A percentile compares a stretch with the other conserved stretches of the same genome.
Conservation (phyloP, 2,329 filamentous ascomycete genomes). For the Westerdykella sp. region DNA sequence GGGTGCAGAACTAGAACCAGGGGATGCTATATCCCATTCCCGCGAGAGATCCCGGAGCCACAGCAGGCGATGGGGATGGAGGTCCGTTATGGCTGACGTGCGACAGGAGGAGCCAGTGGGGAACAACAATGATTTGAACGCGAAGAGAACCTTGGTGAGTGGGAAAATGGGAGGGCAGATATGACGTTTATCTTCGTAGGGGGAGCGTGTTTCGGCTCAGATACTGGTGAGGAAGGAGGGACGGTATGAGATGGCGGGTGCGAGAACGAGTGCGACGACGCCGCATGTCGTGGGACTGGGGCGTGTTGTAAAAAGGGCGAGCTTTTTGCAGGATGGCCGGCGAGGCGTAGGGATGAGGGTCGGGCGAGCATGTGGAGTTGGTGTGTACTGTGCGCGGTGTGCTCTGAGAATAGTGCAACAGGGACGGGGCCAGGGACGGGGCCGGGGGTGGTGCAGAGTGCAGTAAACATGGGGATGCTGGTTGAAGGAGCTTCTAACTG, state of each 20-base stretch:
- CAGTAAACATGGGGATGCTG: conserved; percentile 4
- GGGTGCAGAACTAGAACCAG: conserved; percentile 22
- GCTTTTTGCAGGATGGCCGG: conserved; percentile 19
- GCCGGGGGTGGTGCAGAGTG: neutral
- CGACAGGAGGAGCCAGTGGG: conserved; percentile 1
- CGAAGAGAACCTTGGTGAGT: neutral
- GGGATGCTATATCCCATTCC: conserved; percentile 12
- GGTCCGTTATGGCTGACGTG: conserved; percentile 4
- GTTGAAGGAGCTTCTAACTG: neutral
- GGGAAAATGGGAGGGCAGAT: neutral
- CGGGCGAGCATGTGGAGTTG: conserved; percentile 6
- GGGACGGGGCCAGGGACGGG: conserved; percentile 6
- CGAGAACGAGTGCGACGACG: too few species aligned
- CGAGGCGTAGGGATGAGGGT: conserved; percentile 25
- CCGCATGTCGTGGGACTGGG: conserved; percentile 20
- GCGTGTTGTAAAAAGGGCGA: conserved; percentile 12
- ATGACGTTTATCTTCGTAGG: neutral
- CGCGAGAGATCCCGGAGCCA: conserved; percentile 6
- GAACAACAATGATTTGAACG: conserved; percentile 1
- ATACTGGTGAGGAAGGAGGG: conserved; percentile 5
- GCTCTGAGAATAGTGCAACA: conserved; percentile 19
- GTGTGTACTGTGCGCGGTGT: conserved; percentile 31
- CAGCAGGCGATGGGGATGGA: conserved; percentile 4
- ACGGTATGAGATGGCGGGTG: conserved; percentile 16
- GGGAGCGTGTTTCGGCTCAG: conserved; percentile 7